Conservation (phyloP, 164 flowering plant genomes). For the Dillenia turbinata region DNA sequence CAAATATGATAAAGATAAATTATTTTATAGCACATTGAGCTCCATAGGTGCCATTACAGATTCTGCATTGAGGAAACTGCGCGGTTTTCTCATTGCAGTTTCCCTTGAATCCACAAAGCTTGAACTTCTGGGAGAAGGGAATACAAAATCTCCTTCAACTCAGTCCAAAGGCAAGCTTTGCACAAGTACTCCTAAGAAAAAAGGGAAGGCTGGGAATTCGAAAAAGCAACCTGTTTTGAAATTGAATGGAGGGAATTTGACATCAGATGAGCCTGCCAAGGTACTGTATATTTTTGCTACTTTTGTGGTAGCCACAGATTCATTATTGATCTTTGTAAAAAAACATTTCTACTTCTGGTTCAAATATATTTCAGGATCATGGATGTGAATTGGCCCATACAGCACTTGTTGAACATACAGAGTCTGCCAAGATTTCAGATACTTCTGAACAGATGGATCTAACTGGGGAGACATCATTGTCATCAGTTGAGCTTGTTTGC, state of each 20-base stretch:
- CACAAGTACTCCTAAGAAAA: conserved; percentile 45
- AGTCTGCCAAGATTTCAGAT: conserved; percentile 14
- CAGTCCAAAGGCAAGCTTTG: conserved; percentile 44
- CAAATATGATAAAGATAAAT: conserved; percentile 32
- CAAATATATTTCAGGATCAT: conserved; percentile 35
- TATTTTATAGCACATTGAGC: conserved; percentile 69
- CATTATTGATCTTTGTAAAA: not conserved
- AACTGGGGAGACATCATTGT: conserved; percentile 10
- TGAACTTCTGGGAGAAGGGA: conserved; percentile 69
- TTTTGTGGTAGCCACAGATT: not conserved
- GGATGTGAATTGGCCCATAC: conserved; percentile 17
- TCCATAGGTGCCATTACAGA: conserved; percentile 62
- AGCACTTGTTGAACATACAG: conserved; percentile 16
- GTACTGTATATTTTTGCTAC: conserved; percentile 21
- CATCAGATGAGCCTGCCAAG: conserved; percentile 30
- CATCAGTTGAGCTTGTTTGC: conserved; percentile 32
- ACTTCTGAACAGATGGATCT: conserved; percentile 17
- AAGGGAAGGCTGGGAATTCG: conserved; percentile 45
- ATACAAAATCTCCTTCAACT: conserved; percentile 18
- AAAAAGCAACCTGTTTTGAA: conserved; percentile 33
- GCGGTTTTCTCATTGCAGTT: conserved; percentile 69
- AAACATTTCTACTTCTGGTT: conserved; percentile 12
- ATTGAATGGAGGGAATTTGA: conserved; percentile 18
- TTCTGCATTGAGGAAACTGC: conserved; percentile 56
- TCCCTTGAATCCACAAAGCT: conserved; percentile 72